Conservation (phyloP, 441 rosid species). For the Populus hybrid region DNA sequence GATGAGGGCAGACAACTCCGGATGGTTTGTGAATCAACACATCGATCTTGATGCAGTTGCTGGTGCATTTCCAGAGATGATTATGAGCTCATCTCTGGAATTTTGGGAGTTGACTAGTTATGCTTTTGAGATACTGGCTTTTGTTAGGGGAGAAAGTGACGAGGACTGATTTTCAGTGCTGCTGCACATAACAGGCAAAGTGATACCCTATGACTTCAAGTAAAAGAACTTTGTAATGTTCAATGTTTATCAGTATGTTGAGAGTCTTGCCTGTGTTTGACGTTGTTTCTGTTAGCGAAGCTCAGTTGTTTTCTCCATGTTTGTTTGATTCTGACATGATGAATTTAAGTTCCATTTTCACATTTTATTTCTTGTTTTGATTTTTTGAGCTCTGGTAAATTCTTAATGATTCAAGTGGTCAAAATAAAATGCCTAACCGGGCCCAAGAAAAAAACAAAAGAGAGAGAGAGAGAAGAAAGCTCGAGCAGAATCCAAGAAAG, state of each 20-base stretch:
- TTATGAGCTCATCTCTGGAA: slow-evolving; percentile 14
- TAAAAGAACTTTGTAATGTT: slow-evolving; percentile 16
- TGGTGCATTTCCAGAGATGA: slow-evolving; percentile 40
- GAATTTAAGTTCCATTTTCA: too few species aligned
- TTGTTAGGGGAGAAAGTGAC: slow-evolving; percentile 24
- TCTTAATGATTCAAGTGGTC: too few species aligned
- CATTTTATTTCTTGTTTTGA: too few species aligned
- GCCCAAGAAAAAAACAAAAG: too few species aligned
- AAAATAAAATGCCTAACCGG: too few species aligned
- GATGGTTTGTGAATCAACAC: slow-evolving; percentile 40
- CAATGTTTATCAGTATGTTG: slow-evolving; percentile 16
- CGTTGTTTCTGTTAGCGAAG: background rate
- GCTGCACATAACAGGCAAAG: slow-evolving; percentile 29
- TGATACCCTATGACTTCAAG: slow-evolving; percentile 27
- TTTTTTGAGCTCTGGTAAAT: too few species aligned
- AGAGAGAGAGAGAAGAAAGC: too few species aligned
- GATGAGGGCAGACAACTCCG: slow-evolving; percentile 36
- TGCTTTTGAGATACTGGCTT: slow-evolving; percentile 8
- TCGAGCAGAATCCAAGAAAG: too few species aligned
- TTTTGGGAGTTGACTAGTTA: slow-evolving; percentile 17
- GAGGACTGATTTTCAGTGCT: slow-evolving; percentile 31
- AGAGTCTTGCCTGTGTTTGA: slow-evolving; percentile 29
- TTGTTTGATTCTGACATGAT: background rate
- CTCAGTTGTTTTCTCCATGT: background rate
- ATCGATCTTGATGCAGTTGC: slow-evolving; percentile 38